Evolutionary conservation across 2,329 filamentous ascomycete genomes (phyloP).

Genomic region (Westerdykella aurantiaca): DNA sequence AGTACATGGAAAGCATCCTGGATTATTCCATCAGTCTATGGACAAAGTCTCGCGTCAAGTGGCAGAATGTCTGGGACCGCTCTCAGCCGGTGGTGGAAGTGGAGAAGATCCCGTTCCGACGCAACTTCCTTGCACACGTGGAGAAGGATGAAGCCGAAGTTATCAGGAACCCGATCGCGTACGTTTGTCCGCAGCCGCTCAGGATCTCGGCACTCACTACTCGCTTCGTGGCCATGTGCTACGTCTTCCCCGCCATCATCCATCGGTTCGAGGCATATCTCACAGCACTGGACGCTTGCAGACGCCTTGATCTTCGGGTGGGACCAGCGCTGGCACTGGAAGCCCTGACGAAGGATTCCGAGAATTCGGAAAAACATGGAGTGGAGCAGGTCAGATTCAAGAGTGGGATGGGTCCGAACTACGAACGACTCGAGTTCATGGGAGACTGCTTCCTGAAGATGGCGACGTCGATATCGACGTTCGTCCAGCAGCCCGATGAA

Average conservation of each 20-base stretch:
- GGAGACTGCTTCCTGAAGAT: slow-evolving; percentile 95
- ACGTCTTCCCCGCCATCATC: slow-evolving; percentile 77
- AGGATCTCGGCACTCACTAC: slow-evolving; percentile 69
- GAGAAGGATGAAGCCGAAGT: slow-evolving; percentile 53
- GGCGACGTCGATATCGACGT: slow-evolving; percentile 85
- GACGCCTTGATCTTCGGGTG: slow-evolving; percentile 59
- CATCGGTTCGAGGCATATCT: slow-evolving; percentile 76
- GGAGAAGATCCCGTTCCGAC: slow-evolving; percentile 66
- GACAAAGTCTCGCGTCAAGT: slow-evolving; percentile 50
- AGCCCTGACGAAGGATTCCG: slow-evolving; percentile 86
- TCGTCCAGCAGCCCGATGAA: slow-evolving; percentile 66
- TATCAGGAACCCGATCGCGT: slow-evolving; percentile 51
- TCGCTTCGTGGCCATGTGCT: slow-evolving; percentile 64
- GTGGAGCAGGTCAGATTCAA: slow-evolving; percentile 67
- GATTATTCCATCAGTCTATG: slow-evolving; percentile 79
- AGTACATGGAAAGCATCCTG: slow-evolving; percentile 56
- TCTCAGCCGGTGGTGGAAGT: slow-evolving; percentile 79
- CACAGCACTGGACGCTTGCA: slow-evolving; percentile 70
- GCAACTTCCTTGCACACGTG: slow-evolving; percentile 66
- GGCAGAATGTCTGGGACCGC: slow-evolving; percentile 46
- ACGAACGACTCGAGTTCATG: slow-evolving; percentile 88
- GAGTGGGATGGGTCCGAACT: slow-evolving; percentile 85
- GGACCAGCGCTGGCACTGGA: slow-evolving; percentile 69
- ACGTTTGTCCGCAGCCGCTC: slow-evolving; percentile 70
- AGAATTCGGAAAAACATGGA: slow-evolving; percentile 70